Percentiles rank a stretch among this genome's conserved stretches.
Evolutionary conservation across 768 basidiomycete genomes (phyloP).

Genomic region (Mycena crocata): DNA sequence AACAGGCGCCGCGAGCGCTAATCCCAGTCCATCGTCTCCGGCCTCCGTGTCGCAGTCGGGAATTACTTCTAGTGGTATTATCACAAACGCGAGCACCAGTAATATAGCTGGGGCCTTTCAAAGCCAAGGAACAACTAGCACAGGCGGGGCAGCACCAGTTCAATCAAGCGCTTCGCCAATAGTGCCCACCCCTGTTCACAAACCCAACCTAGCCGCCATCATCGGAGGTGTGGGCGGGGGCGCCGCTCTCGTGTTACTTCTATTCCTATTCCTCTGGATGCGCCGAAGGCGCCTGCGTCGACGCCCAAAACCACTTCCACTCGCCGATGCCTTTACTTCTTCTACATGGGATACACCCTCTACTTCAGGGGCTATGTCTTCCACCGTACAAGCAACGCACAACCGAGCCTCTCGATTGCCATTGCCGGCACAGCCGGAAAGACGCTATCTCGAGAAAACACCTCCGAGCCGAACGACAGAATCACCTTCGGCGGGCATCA

Average conservation of each 20-base stretch:
- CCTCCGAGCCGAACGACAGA: neutral
- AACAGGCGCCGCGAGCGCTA: neutral
- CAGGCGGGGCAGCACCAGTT: neutral
- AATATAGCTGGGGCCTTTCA: neutral
- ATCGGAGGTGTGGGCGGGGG: constrained; percentile 4
- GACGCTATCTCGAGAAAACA: neutral
- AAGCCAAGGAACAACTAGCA: neutral
- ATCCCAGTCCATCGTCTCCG: neutral
- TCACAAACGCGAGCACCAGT: too few relatives aligned
- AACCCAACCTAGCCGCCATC: neutral
- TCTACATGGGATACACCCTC: neutral
- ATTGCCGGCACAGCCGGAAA: neutral
- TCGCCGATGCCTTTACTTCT: neutral
- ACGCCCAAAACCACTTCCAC: neutral
- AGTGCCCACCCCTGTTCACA: neutral
- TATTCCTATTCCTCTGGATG: neutral
- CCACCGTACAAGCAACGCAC: neutral
- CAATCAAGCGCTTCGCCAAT: neutral
- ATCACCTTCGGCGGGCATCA: neutral
- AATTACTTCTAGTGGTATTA: too few relatives aligned
- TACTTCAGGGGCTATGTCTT: too few relatives aligned
- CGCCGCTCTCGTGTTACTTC: neutral
- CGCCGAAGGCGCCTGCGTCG: constrained; percentile 1
- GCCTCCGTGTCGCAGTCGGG: neutral
- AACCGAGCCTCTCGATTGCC: neutral